Evolutionary conservation across 129 eudicot species (phyloP), one percentile per base, ranked within the genome.

Genomic region (Flaveria brownii): DNA sequence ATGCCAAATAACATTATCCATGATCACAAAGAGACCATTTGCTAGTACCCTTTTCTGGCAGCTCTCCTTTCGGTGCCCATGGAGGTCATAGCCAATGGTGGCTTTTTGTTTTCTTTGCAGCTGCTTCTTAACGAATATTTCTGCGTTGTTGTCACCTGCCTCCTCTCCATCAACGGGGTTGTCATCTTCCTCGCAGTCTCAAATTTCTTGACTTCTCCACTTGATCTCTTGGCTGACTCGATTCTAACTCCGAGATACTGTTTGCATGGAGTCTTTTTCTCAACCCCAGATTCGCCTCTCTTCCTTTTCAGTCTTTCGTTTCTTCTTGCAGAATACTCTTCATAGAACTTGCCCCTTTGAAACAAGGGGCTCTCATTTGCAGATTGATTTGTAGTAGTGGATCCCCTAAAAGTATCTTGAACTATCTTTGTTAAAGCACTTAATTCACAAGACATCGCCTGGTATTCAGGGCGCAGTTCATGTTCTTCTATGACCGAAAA

Each of bases 341-440:
- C 96, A 55, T 93, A 93, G 10, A 90, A 88, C 77, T 77, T 82
- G 8, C 98, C 98, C 82, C 98, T 85, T 78, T 93, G 86, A 13
- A 93, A 93, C 68, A 87, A 8, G n/a, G 92, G 90, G 36, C 82
- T 76, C 74, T 70, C 69, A 49, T 74, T 82, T n/a, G 20, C 36
- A 39, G n/a, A 50, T 36, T 66, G 70, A n/a, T 77, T 65, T 67
- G 52, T 25, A 52, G 54, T 65, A 80, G 47, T 28, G 52, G 84
- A 67, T 25, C 76, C 78, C 80, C 55, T 72, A 79, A 43, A 78
- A 45, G 69, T 84, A 25, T 82, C 84, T 49, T 84, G 72, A 70
- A 91, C 89, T 92, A 84, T 88, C 75, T 81, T 88, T 0, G 91
- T 76, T 59, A 92, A 68, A 42, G 93, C 90, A 80, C 51, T 75